Base-by-base conservation (phyloP, 768 basidiomycete genomes). In the Tricholoma furcatifolium region DNA sequence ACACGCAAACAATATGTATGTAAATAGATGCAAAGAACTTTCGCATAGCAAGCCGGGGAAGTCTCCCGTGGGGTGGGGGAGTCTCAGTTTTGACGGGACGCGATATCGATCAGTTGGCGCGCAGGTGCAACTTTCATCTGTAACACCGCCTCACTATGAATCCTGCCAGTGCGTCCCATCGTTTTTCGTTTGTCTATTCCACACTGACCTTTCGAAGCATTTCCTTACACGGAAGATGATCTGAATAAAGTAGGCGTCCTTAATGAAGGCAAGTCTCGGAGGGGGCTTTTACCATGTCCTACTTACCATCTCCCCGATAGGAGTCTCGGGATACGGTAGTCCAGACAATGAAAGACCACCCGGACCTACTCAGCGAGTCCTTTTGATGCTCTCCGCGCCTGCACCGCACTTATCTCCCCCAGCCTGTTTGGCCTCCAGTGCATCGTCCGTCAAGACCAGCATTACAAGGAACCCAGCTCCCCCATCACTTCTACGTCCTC, bases 401-500 rank as follows among this genome's bases (percentile, higher is more conserved):
- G 40, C 32, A 23, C 35, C 35, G 4, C 36, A 40, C 36, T 45
- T 49, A 42, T 17, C 39, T 36, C 50, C 21, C 45, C 41, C 30
- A 32, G 14, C 7, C 18, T 48, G 4, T 55, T 46, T n/a, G 43
- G 34, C 12, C 48, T 55, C 1, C 24, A 43, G 15, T 55, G 54
- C 24, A 24, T 50, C 14, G 17, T 45, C 23, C 3, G 36, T 27
- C 1, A 14, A 9, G 18, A 1, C 47, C 30, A 47, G 7, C 53
- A 49, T 21, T 7, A 12, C 39, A 36, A 36, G 42, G 15, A 21
- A 57, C 31, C 53, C 58, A 30, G 40, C 44, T 31, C 41, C 41
- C 53, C 59, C 45, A 41, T 54, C 50, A 3, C n/a, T n/a, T n/a
- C n/a, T n/a, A n/a, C n/a, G n/a, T n/a, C n/a, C n/a, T n/a, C n/a